Evolutionary conservation across 2,329 filamentous ascomycete species (phyloP).

Genomic region (Ambrosiella beaveri): DNA sequence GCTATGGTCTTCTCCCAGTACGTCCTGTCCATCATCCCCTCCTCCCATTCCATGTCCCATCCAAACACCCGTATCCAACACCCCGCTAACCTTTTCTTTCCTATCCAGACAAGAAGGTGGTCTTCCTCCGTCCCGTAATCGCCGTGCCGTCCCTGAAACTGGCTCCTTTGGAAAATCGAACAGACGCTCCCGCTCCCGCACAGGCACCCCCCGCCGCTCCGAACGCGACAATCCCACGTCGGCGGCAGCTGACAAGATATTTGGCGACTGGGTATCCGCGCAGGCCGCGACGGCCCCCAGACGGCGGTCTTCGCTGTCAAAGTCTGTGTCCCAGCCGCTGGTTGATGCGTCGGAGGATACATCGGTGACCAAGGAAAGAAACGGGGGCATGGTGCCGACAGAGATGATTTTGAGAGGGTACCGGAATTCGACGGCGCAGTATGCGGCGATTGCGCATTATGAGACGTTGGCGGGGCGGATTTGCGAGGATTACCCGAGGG

Average conservation of each 20-base stretch:
- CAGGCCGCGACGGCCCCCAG: constrained; percentile 21
- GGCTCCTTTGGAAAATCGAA: constrained; percentile 53
- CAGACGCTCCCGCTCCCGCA: constrained; percentile 43
- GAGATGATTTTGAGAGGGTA: constrained; percentile 82
- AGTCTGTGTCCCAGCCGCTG: constrained; percentile 16
- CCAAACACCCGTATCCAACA: not conserved
- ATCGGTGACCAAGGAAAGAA: constrained; percentile 19
- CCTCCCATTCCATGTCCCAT: not conserved
- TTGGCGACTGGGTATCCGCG: constrained; percentile 38
- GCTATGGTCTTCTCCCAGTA: constrained; percentile 50
- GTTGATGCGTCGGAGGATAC: constrained; percentile 4
- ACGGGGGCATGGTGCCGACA: constrained; percentile 28
- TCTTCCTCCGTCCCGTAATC: constrained; percentile 29
- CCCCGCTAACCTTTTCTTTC: not conserved
- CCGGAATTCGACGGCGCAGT: constrained; percentile 45
- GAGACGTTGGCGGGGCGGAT: constrained; percentile 73
- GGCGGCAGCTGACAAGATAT: constrained; percentile 43
- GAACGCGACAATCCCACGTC: constrained; percentile 43
- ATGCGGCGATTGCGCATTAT: constrained; percentile 77
- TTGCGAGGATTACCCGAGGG: constrained; percentile 83
- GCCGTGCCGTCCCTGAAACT: constrained; percentile 39
- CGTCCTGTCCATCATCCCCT: constrained; percentile 14
- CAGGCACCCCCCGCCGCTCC: constrained; percentile 35
- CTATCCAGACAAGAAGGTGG: constrained; percentile 33
- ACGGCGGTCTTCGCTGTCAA: constrained; percentile 9